Evolutionary conservation across 108 stramenopile species (phyloP).

Genomic region (Cyclostephanos invisitatus): DNA sequence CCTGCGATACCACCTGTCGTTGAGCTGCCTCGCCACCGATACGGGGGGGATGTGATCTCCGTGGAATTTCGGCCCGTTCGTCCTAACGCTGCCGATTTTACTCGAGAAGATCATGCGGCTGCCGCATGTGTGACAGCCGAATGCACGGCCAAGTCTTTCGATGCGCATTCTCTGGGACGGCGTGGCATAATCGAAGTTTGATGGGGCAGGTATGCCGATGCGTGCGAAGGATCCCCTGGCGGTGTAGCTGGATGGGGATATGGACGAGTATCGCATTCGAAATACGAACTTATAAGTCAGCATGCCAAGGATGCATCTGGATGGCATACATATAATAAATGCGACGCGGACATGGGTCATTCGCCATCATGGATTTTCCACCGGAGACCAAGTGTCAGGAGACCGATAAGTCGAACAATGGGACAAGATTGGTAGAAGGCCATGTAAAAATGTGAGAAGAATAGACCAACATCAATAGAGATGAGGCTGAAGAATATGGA

Average conservation of each 20-base stretch:
- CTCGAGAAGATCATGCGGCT: conserved; percentile 51
- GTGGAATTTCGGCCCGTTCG: conserved; percentile 50
- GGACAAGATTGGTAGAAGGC: no score
- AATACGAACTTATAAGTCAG: conserved; percentile 70
- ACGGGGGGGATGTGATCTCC: conserved; percentile 93
- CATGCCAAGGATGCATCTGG: conserved; percentile 68
- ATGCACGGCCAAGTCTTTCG: conserved; percentile 60
- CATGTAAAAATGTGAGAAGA: no score
- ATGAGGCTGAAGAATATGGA: not conserved
- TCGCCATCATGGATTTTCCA: no score
- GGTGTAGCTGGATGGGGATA: conserved; percentile 81
- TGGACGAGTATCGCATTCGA: conserved; percentile 75
- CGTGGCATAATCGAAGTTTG: conserved; percentile 73
- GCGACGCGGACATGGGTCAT: not conserved
- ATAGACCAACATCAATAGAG: no score
- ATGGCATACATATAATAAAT: not conserved
- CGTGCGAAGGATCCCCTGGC: conserved; percentile 79
- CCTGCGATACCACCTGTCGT: conserved; percentile 56
- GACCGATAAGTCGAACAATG: no score
- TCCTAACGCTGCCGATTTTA: not conserved
- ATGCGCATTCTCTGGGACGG: conserved; percentile 54
- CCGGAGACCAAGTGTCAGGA: not conserved
- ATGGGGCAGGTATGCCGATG: conserved; percentile 54
- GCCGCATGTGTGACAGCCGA: conserved; percentile 90
- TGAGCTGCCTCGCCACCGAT: conserved; percentile 69